phyloP scores from a whole-genome alignment of 1,284 basidiomycete genomes.

The Rugosomyces carneus region DNA sequence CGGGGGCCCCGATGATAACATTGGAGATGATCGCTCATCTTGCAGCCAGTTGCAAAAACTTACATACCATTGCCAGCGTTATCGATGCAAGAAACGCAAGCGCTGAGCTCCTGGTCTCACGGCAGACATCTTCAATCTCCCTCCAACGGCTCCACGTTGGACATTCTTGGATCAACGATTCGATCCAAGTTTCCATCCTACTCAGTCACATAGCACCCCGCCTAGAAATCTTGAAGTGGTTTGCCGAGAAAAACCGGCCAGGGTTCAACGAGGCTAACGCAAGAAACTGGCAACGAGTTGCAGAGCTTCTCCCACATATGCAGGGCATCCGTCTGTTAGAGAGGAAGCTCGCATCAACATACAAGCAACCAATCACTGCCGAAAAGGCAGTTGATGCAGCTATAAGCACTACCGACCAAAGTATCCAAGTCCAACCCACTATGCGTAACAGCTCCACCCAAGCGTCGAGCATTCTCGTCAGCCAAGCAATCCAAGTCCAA shows the following conservation, averaged over 20 bases:
- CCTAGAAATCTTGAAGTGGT: slow-evolving; percentile 63
- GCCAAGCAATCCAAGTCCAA: slow-evolving; percentile 39
- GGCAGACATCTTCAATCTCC: slow-evolving; percentile 50
- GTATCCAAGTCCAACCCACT: slow-evolving; percentile 41
- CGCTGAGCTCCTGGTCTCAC: slow-evolving; percentile 38
- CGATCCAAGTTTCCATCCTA: slow-evolving; percentile 59
- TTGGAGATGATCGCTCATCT: slow-evolving; percentile 57
- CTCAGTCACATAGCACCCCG: slow-evolving; percentile 70
- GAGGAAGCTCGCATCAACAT: slow-evolving; percentile 32
- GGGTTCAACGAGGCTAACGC: slow-evolving; percentile 62
- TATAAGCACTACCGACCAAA: slow-evolving; percentile 38
- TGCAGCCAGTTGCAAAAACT: slow-evolving; percentile 46
- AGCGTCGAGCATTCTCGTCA: slow-evolving; percentile 39
- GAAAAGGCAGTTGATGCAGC: slow-evolving; percentile 46
- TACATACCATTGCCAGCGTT: slow-evolving; percentile 61
- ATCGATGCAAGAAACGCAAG: slow-evolving; percentile 50
- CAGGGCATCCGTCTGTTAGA: slow-evolving; percentile 60
- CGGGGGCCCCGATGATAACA: slow-evolving; percentile 47
- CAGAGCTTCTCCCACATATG: slow-evolving; percentile 61
- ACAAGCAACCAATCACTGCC: slow-evolving; percentile 18
- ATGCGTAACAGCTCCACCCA: slow-evolving; percentile 42
- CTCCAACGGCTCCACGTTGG: slow-evolving; percentile 64
- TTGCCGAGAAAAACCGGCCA: slow-evolving; percentile 66
- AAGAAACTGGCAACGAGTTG: slow-evolving; percentile 59
- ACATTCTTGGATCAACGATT: slow-evolving; percentile 64